Percentiles rank a stretch among this genome's conserved stretches.
Conservation (phyloP, 106 monocot genomes). For the Amphibolis antarctica region DNA sequence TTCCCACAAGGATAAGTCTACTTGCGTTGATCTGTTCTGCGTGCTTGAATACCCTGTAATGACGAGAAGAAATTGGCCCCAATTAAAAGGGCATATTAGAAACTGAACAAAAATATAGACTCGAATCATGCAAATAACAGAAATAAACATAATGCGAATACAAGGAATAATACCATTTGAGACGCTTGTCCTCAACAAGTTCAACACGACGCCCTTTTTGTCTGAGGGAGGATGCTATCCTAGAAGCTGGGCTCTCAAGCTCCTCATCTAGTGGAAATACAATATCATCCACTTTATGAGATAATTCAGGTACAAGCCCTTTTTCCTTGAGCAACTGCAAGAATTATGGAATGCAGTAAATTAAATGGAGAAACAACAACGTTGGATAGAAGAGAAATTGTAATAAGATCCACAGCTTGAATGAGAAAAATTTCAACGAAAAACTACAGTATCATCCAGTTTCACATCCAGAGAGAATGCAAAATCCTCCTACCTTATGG, state of each 20-base stretch:
- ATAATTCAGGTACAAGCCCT: constrained; percentile 59
- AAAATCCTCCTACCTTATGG: too few relatives aligned
- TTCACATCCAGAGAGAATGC: too few relatives aligned
- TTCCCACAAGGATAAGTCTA: constrained; percentile 89
- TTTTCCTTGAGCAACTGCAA: constrained; percentile 88
- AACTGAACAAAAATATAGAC: neutral
- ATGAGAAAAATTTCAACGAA: too few relatives aligned
- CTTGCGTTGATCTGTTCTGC: constrained; percentile 68
- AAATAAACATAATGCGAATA: neutral
- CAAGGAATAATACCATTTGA: constrained; percentile 52
- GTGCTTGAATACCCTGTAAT: constrained; percentile 93
- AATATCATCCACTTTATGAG: constrained; percentile 78
- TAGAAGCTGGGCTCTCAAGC: constrained; percentile 79
- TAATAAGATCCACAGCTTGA: neutral
- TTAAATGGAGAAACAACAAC: neutral
- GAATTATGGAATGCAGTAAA: neutral
- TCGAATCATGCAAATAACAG: neutral
- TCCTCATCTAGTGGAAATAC: constrained; percentile 74
- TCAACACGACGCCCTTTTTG: constrained; percentile 72
- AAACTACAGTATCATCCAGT: too few relatives aligned
- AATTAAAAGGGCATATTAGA: neutral
- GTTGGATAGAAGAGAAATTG: neutral
- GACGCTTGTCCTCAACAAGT: constrained; percentile 86
- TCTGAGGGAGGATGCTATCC: constrained; percentile 63
- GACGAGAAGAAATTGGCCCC: neutral